Percentiles rank a stretch among this genome's conserved stretches.
Evolutionary conservation across 148 eudicot species (phyloP).

Genomic region (Nyssa sinensis): DNA sequence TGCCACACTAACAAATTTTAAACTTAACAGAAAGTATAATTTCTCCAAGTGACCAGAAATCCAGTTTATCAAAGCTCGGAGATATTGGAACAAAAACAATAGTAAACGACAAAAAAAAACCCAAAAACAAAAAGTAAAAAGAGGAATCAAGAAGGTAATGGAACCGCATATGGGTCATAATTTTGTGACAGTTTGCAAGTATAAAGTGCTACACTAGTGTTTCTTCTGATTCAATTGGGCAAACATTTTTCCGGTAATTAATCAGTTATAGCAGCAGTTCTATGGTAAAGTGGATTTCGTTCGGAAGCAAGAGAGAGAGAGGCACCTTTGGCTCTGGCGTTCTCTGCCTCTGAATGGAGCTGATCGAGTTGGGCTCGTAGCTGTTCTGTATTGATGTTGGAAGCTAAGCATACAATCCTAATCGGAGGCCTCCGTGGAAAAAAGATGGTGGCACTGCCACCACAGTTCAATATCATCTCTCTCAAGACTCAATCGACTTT

Average conservation of each 20-base stretch:
- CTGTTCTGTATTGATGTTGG: conserved; percentile 22
- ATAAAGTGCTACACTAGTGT: neutral
- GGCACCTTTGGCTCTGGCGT: conserved; percentile 40
- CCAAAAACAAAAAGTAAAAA: neutral
- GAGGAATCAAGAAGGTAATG: neutral
- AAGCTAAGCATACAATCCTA: conserved; percentile 22
- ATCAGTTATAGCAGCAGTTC: too few species aligned
- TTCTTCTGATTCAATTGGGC: neutral
- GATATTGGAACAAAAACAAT: too few species aligned
- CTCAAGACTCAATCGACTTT: too few species aligned
- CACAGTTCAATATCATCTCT: conserved; percentile 6
- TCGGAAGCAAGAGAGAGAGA: too few species aligned
- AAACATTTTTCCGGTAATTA: too few species aligned
- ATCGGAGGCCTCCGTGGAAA: neutral
- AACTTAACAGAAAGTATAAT: too few species aligned
- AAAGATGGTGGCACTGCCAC: neutral
- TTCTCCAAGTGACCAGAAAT: too few species aligned
- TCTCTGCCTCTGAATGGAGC: conserved; percentile 43
- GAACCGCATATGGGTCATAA: neutral
- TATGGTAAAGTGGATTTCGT: too few species aligned
- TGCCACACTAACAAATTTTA: too few species aligned
- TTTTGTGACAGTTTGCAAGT: neutral
- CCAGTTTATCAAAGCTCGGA: too few species aligned
- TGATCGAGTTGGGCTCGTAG: conserved; percentile 51
- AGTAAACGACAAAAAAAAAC: neutral